Percentiles rank a stretch among this genome's conserved stretches.
Evolutionary conservation across 2,329 filamentous ascomycete species (phyloP).

Genomic region (Exophiala xenobiotica): DNA sequence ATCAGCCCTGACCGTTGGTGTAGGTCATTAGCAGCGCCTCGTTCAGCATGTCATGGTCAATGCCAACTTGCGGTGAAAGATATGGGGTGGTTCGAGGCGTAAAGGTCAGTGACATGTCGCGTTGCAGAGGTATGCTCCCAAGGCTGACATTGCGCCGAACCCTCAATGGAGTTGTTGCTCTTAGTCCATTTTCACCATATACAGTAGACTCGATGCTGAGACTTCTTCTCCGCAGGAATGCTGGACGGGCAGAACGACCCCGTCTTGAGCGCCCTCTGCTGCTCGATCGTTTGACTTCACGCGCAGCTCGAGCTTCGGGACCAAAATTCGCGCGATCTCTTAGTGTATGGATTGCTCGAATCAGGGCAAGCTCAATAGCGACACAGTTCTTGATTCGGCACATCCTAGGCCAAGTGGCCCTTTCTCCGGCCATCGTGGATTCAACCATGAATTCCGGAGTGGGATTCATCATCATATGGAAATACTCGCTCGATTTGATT

Average conservation of each 20-base stretch:
- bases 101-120: slow-evolving; percentile 5
- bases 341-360: slow-evolving; percentile 37
- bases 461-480: slow-evolving; percentile 77
- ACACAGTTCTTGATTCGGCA: slow-evolving; percentile 82
- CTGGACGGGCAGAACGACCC: slow-evolving; percentile 21
- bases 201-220: slow-evolving; percentile 22
- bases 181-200: slow-evolving; percentile 5
- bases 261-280: slow-evolving; percentile 19
- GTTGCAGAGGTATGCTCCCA: slow-evolving; percentile 19
- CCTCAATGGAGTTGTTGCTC: slow-evolving; percentile 3
- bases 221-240: slow-evolving; percentile 22
- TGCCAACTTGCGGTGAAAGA: slow-evolving; percentile 16
- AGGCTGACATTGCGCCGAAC: slow-evolving; percentile 26
- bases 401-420: slow-evolving; percentile 88
- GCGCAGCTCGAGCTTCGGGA: slow-evolving; percentile 25
- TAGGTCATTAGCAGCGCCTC: slow-evolving; percentile 21
- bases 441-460: slow-evolving; percentile 82
- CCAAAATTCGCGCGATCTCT: slow-evolving; percentile 25
- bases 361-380: slow-evolving; percentile 79
- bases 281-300: slow-evolving; percentile 18
- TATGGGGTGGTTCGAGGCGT: slow-evolving; percentile 18
- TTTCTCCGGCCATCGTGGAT: slow-evolving; percentile 73
- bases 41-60: slow-evolving; percentile 13
- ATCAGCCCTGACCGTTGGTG: neutral
- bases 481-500: slow-evolving; percentile 70